These are phyloP conservation scores for Obelidium mucronatum DNA, from an alignment of 192 early-diverging fungal species.

Conservation along the genomic window DNA sequence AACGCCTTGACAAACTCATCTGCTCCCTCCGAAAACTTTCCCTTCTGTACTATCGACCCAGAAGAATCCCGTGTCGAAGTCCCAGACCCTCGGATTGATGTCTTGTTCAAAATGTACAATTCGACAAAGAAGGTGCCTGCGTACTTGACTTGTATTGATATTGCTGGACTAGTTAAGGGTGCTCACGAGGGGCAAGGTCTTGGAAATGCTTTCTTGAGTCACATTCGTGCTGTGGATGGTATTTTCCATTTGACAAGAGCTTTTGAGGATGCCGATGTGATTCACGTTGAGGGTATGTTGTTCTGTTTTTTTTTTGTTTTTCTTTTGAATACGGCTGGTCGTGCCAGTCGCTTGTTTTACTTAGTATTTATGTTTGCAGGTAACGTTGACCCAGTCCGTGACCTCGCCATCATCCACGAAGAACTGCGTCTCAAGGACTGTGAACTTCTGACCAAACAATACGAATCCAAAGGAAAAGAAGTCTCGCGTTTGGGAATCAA, in stretches of 20 bases:
- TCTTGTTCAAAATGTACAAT: constrained; percentile 69
- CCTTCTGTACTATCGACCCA: constrained; percentile 92
- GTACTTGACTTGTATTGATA: constrained; percentile 93
- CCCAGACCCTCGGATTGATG: constrained; percentile 89
- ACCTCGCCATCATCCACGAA: constrained; percentile 94
- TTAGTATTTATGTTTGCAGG: neutral
- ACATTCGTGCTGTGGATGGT: constrained; percentile 75
- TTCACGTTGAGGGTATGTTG: constrained; percentile 69
- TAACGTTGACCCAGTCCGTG: constrained; percentile 88
- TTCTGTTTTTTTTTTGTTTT: neutral
- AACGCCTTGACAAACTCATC: constrained; percentile 53
- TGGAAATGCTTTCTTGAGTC: constrained; percentile 94
- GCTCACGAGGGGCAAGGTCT: constrained; percentile 61
- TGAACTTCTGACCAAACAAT: constrained; percentile 72
- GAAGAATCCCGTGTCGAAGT: constrained; percentile 90
- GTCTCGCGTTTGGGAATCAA: constrained; percentile 73
- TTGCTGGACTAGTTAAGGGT: constrained; percentile 96
- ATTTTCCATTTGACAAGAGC: constrained; percentile 69
- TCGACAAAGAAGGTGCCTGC: constrained; percentile 70
- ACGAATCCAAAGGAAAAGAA: constrained; percentile 72
- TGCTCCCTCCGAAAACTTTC: constrained; percentile 81
- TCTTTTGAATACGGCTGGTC: too few species aligned
- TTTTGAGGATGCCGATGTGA: constrained; percentile 93
- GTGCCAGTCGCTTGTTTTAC: too few species aligned
- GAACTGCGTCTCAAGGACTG: constrained; percentile 95